A percentile compares a stretch with the other conserved stretches of the same genome.
Conservation (phyloP, 1,284 basidiomycete species). For the Peniophora sp. region DNA sequence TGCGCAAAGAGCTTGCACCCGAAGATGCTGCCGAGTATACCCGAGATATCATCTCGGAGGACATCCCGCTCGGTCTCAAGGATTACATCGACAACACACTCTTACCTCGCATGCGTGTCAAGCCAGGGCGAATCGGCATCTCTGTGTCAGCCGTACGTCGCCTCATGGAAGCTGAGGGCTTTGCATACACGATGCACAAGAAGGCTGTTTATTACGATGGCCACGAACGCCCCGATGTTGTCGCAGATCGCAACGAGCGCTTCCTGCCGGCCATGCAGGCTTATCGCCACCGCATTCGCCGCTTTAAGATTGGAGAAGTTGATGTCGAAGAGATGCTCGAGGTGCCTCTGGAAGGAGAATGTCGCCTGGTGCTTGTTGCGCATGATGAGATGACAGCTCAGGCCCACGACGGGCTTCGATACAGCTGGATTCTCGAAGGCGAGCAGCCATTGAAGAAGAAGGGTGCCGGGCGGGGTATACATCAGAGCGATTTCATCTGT, state of each 20-base stretch:
- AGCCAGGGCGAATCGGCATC: constrained; percentile 15
- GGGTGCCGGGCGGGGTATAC: constrained; percentile 18
- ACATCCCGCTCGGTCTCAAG: constrained; percentile 28
- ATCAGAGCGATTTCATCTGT: constrained; percentile 13
- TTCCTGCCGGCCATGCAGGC: constrained; percentile 21
- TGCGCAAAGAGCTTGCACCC: constrained; percentile 15
- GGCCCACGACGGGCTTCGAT: constrained; percentile 23
- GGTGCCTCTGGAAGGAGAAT: constrained; percentile 1
- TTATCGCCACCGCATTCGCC: constrained; percentile 14
- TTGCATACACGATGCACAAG: constrained; percentile 20
- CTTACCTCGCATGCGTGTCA: constrained; percentile 25
- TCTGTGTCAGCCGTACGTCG: constrained; percentile 16
- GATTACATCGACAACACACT: constrained; percentile 27
- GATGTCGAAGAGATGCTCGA: too few relatives aligned
- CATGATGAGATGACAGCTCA: constrained; percentile 33
- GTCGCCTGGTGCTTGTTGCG: constrained; percentile 15
- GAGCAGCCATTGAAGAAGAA: constrained; percentile 28
- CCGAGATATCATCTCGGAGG: constrained; percentile 16
- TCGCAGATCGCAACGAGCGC: constrained; percentile 17
- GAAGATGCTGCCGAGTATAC: constrained; percentile 21
- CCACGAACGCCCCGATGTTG: constrained; percentile 25
- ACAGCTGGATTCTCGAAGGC: constrained; percentile 24
- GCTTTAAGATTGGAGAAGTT: constrained; percentile 19
- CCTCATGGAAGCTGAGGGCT: constrained; percentile 22
- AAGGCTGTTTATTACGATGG: constrained; percentile 28